Evolutionary conservation across 805 yeast species (phyloP).

Genomic region (Metschnikowia borealis): DNA sequence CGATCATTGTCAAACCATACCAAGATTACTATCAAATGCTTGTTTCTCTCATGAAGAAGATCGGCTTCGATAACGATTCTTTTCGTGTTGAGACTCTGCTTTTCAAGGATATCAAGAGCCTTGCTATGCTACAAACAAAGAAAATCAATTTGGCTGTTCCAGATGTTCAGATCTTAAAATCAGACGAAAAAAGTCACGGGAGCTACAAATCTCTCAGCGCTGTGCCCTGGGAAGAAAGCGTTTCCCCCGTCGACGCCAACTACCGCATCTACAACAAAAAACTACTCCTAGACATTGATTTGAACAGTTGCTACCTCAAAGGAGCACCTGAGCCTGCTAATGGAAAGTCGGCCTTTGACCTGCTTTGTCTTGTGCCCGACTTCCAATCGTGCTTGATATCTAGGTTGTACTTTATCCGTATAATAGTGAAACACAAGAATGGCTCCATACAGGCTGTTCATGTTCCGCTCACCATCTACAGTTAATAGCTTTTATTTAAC

Average conservation of each 20-base stretch:
- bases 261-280: conserved; percentile 25
- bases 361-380: conserved; percentile 35
- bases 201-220: conserved; percentile 19
- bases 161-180: conserved; percentile 16
- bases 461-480: conserved; percentile 26
- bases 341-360: conserved; percentile 22
- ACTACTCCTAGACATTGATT: conserved; percentile 27
- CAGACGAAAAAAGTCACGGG: conserved; percentile 18
- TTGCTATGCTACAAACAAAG: conserved; percentile 34
- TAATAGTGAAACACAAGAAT: conserved; percentile 26
- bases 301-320: conserved; percentile 28
- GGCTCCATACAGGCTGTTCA: conserved; percentile 31
- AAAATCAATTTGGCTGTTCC: conserved; percentile 28
- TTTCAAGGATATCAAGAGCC: conserved; percentile 32
- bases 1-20: conserved; percentile 31
- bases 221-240: conserved; percentile 27
- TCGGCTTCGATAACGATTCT: conserved; percentile 29
- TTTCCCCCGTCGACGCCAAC: conserved; percentile 11
- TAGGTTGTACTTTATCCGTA: conserved; percentile 33
- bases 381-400: conserved; percentile 37
- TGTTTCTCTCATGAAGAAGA: conserved; percentile 26
- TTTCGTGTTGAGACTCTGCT: conserved; percentile 33
- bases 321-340: conserved; percentile 15
- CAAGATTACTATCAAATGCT: conserved; percentile 25
- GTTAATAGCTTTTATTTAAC: neutral